Base-by-base conservation (phyloP, 1,284 basidiomycete genomes). In the Trametes sp. region DNA sequence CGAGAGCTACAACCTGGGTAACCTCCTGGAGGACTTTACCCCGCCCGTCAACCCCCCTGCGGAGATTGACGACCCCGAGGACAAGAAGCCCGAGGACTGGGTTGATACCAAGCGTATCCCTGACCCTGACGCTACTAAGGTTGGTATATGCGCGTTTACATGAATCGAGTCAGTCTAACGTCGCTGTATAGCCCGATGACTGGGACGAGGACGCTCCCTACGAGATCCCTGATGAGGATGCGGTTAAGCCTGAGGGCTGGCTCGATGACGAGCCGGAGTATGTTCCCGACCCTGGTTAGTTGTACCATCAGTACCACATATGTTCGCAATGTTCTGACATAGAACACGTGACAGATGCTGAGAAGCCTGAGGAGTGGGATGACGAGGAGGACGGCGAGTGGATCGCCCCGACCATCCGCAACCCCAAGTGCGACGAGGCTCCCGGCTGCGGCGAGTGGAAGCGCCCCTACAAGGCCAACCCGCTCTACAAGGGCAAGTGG, bases 321-420 rank as follows among this genome's bases (percentile, higher is more conserved):
- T 16, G 24, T n/a, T 29, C 54, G 36, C 5, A 1, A n/a, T 23
- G 36, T 31, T 23, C 53, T 50, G 16, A 50, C 16, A 66, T 3
- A 35, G 16, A n/a, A 35, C 14, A 16, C 45, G 41, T 54, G 21
- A 2, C 36, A 87, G 93, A 96, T 70, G 92, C 95, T 50, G 87
- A 91, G 81, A 98, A 98, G 86, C 98, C 98, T 31, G 97, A 98
- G 76, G 98, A 99, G 80, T 99, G 98, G 98, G 96, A 98, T 75
- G 94, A 99, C 70, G 98, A 98, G 78, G 97, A 99, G 77, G 97
- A 99, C 73, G 98, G 98, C 77, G 97, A 98, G 75, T 99, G 96
- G 95, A 87, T 98, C 65, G 87, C 96, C 13, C 96, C 97, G 29
- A 88, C 87, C 64, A 83, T 99, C 61, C 81, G 87, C 67, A 98